Percentiles rank a stretch among this genome's conserved stretches.
Conservation (phyloP, 805 yeast genomes). For the Kluyveromyces nonfermentans region DNA sequence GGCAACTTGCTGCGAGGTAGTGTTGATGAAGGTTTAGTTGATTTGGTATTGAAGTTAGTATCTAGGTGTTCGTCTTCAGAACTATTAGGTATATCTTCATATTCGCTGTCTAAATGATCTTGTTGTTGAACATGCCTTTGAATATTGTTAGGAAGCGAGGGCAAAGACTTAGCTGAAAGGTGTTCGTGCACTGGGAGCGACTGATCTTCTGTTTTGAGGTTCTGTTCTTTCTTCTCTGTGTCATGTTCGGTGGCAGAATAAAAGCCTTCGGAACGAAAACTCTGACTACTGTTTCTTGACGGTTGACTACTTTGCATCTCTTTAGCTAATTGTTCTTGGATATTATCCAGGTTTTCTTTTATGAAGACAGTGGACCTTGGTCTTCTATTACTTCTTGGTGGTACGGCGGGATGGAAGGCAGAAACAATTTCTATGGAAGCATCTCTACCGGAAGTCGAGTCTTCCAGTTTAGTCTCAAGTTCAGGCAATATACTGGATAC, state of each 20-base stretch:
- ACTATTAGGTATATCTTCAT: slow-evolving; percentile 14
- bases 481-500: slow-evolving; percentile 23
- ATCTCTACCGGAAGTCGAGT: neutral
- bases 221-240: neutral
- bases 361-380: slow-evolving; percentile 23
- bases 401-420: slow-evolving; percentile 23
- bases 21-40: neutral
- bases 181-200: neutral
- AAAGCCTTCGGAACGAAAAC: slow-evolving; percentile 16
- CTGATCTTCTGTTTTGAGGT: neutral
- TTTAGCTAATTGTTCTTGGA: slow-evolving; percentile 14
- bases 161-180: slow-evolving; percentile 19
- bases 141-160: slow-evolving; percentile 11
- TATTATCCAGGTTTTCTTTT: slow-evolving; percentile 17
- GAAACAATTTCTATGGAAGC: slow-evolving; percentile 18
- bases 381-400: slow-evolving; percentile 27
- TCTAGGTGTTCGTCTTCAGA: neutral
- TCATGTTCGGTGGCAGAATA: slow-evolving; percentile 19
- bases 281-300: slow-evolving; percentile 6
- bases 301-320: slow-evolving; percentile 7
- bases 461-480: slow-evolving; percentile 12
- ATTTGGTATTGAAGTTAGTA: neutral
- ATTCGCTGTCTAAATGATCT: slow-evolving; percentile 11
- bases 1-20: slow-evolving; percentile 5
- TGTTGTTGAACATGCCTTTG: neutral